Evolutionary conservation across 805 yeast species (phyloP), one percentile per base, ranked within the genome.

Genomic region (Yarrowia sp.): DNA sequence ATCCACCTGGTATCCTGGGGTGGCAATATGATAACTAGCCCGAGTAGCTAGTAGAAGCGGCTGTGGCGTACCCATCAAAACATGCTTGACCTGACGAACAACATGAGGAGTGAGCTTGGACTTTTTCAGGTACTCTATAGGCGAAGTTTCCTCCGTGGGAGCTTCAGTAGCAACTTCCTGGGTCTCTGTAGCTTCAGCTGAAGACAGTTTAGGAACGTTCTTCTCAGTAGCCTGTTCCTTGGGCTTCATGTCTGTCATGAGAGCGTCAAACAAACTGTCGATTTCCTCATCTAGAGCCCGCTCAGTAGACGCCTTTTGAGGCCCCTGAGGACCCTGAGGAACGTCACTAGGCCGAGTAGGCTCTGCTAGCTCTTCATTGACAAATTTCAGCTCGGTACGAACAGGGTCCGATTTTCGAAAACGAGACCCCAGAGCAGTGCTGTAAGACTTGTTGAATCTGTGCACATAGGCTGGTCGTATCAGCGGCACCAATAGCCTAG

Each of bases 401-500:
- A 55, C 36, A 1, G 47, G 47, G 33, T 55, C 47, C 2, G 47
- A 28, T 39, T 41, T 55, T 39, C 61, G 28, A 15, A 55, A 55
- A 10, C 38, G n/a, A 4, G 61, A 55, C 4, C 47, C 38, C 17
- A 55, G 14, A 31, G 61, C 45, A 10, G 35, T 39, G 45, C 45
- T 13, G 45, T 53, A 53, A 11, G 10, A 5, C 31, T 36, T 28
- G 11, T 22, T 13, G 44, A n/a, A 32, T 35, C 32, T 4, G 57
- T 13, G 32, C 17, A 28, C 45, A 22, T 31, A 2, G 1, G 44
- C 45, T 17, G 47, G 61, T 4, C 61, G 31, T 13, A 41, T 13
- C 47, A 55, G 17, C 33, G 61, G 61, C 47, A 39, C 47, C 47
- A 55, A 41, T 9, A 55, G 47, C 14, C 47, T 17, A n/a, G 61